These are phyloP conservation scores for Moniliophthora roreri DNA, from an alignment of 1,284 basidiomycete species.

Conservation along the genomic window DNA sequence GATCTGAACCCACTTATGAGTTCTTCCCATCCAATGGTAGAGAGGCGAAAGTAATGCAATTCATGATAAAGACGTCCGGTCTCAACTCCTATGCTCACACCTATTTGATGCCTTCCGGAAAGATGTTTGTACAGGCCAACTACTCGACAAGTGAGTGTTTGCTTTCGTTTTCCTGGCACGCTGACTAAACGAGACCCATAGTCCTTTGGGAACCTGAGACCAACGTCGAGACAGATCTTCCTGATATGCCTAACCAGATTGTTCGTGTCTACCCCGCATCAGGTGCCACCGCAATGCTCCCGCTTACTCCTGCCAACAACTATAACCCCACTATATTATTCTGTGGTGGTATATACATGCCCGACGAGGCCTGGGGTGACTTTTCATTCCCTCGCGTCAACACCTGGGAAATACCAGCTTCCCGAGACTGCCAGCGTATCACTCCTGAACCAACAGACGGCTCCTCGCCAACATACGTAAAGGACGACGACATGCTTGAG, in stretches of 20 bases:
- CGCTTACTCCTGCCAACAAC: constrained; percentile 79
- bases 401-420: constrained; percentile 69
- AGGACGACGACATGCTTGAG: constrained; percentile 76
- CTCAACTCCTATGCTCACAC: constrained; percentile 89
- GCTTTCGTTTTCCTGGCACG: constrained; percentile 16
- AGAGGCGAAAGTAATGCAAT: constrained; percentile 66
- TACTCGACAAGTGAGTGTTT: constrained; percentile 63
- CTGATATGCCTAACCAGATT: constrained; percentile 53
- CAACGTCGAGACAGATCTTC: constrained; percentile 51
- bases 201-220: constrained; percentile 31
- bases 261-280: constrained; percentile 40
- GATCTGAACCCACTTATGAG: constrained; percentile 71
- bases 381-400: constrained; percentile 54
- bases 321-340: constrained; percentile 78
- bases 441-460: constrained; percentile 16
- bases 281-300: constrained; percentile 78
- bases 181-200: constrained; percentile 19
- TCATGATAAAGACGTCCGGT: constrained; percentile 82
- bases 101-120: constrained; percentile 84
- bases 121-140: constrained; percentile 85
- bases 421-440: constrained; percentile 46
- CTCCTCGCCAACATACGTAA: constrained; percentile 33
- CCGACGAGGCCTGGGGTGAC: constrained; percentile 59
- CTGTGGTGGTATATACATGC: constrained; percentile 75
- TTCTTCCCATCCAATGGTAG: constrained; percentile 75